phyloP scores from a whole-genome alignment of 371 early-diverging fungal genomes.

The Lichtheimia ornata region DNA sequence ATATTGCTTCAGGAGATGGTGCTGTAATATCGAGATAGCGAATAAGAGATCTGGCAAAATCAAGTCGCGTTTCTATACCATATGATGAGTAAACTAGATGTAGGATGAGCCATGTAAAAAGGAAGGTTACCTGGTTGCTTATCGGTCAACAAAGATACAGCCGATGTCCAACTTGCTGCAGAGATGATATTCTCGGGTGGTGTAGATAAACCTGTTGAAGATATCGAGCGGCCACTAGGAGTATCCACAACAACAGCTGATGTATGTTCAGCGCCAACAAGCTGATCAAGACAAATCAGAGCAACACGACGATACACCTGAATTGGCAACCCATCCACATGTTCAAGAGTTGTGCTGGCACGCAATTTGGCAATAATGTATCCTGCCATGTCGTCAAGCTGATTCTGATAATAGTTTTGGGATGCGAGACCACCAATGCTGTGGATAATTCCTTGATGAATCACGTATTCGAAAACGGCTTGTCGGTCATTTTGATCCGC shows the following conservation, averaged over 20 bases:
- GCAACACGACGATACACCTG: conserved; percentile 43
- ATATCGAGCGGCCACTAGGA: neutral
- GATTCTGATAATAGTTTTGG: conserved; percentile 83
- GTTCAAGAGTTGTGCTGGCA: conserved; percentile 32
- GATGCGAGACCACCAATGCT: conserved; percentile 75
- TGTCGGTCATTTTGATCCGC: conserved; percentile 9
- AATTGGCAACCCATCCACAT: conserved; percentile 48
- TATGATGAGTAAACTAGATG: neutral
- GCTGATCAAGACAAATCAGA: conserved; percentile 45
- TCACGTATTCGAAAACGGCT: conserved; percentile 35
- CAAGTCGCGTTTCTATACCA: conserved; percentile 22
- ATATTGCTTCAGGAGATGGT: conserved; percentile 3
- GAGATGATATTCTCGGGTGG: conserved; percentile 20
- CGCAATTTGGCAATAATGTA: conserved; percentile 71
- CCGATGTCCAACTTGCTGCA: conserved; percentile 35
- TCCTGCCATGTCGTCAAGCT: conserved; percentile 78
- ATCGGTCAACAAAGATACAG: conserved; percentile 46
- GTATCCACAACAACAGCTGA: conserved; percentile 9
- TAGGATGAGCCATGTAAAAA: neutral
- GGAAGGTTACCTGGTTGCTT: conserved; percentile 25
- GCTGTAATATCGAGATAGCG: conserved; percentile 12
- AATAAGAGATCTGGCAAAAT: conserved; percentile 32
- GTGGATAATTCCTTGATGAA: conserved; percentile 54
- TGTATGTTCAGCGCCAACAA: conserved; percentile 33
- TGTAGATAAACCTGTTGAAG: conserved; percentile 3